Conservation (phyloP, 441 rosid species). For the Pelargonium fulgidum region DNA sequence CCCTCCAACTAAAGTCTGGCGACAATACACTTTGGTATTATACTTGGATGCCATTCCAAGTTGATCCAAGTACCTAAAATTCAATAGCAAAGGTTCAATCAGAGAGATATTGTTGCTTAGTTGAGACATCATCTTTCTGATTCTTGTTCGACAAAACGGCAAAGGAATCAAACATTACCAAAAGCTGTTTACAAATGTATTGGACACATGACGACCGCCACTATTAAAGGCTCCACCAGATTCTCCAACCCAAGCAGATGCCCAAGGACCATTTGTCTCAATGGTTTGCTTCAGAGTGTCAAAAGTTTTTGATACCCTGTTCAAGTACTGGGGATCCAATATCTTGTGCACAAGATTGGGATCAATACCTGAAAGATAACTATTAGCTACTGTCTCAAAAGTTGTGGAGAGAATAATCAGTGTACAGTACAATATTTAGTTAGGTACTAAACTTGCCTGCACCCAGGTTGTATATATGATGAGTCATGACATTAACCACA, state of each 20-base stretch:
- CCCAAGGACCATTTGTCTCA: slow-evolving; percentile 63
- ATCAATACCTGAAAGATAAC: slow-evolving; percentile 52
- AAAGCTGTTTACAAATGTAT: slow-evolving; percentile 82
- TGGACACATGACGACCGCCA: slow-evolving; percentile 74
- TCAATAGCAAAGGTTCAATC: slow-evolving; percentile 4
- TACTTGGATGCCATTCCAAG: slow-evolving; percentile 84
- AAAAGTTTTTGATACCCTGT: slow-evolving; percentile 53
- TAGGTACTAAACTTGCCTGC: slow-evolving; percentile 37
- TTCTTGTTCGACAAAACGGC: too few species aligned
- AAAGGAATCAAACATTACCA: slow-evolving; percentile 46
- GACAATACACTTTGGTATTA: slow-evolving; percentile 82
- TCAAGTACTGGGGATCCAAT: slow-evolving; percentile 62
- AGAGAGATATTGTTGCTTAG: too few species aligned
- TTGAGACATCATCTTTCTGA: too few species aligned
- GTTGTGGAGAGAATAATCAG: not conserved
- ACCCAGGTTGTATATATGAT: slow-evolving; percentile 94
- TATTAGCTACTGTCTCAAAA: not conserved
- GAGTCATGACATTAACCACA: slow-evolving; percentile 56
- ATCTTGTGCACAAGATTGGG: slow-evolving; percentile 62
- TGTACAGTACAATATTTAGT: not conserved
- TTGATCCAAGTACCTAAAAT: slow-evolving; percentile 83
- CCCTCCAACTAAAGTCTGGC: slow-evolving; percentile 90
- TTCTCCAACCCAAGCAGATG: slow-evolving; percentile 98
- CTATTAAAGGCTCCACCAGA: slow-evolving; percentile 98
- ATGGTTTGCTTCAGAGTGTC: slow-evolving; percentile 48